Evolutionary conservation across 208 protist species (phyloP).

Genomic region (Porcisia deanei): DNA sequence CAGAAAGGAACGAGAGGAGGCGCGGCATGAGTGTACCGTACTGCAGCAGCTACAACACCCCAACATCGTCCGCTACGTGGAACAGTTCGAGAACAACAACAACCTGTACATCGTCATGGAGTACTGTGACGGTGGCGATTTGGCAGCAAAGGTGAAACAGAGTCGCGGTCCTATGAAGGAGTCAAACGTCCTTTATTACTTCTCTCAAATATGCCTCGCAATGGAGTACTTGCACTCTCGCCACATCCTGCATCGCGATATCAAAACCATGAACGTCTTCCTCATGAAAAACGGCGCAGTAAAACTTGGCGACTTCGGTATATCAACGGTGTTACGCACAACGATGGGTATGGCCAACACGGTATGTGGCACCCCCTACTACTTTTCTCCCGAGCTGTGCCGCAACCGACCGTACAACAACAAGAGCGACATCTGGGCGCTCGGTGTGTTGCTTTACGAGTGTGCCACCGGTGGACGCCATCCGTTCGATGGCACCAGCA

Average conservation of each 20-base stretch:
- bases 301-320: constrained; percentile 94
- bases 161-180: constrained; percentile 80
- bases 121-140: constrained; percentile 90
- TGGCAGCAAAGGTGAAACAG: constrained; percentile 73
- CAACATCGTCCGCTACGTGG: constrained; percentile 93
- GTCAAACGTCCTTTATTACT: constrained; percentile 86
- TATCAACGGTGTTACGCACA: constrained; percentile 89
- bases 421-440: constrained; percentile 96
- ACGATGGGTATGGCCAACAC: constrained; percentile 94
- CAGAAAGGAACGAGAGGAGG: constrained; percentile 87
- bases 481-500: constrained; percentile 93
- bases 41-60: constrained; percentile 89
- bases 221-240: constrained; percentile 93
- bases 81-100: constrained; percentile 90
- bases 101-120: constrained; percentile 95
- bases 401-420: constrained; percentile 96
- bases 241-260: constrained; percentile 94
- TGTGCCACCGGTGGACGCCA: constrained; percentile 81
- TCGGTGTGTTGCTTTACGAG: constrained; percentile 91
- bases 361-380: constrained; percentile 94
- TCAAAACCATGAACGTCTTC: constrained; percentile 95
- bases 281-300: constrained; percentile 91
- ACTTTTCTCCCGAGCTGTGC: constrained; percentile 96
- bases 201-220: constrained; percentile 91
- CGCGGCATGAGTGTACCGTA: constrained; percentile 84